Percentiles rank a stretch among this genome's conserved stretches.
These are phyloP conservation scores for Sanghuangporus sanghuang DNA, from an alignment of 1,284 basidiomycete genomes.

Conservation along the genomic window DNA sequence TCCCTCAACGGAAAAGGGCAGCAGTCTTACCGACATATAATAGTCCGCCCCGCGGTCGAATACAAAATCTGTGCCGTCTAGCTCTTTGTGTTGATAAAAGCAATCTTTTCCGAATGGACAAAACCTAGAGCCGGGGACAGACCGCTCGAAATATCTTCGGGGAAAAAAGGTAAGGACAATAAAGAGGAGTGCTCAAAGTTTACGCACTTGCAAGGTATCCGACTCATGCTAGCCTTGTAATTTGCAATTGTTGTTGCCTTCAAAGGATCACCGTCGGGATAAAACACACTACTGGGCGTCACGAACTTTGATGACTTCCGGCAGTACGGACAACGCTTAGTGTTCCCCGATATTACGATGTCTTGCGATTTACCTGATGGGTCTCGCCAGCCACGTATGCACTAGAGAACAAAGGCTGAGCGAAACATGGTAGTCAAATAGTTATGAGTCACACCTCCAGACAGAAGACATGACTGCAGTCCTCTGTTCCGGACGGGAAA, in stretches of 20 bases:
- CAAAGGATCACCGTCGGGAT: constrained; percentile 42
- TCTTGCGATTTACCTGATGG: constrained; percentile 47
- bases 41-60: constrained; percentile 50
- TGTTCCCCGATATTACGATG: constrained; percentile 47
- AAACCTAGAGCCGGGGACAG: constrained; percentile 39
- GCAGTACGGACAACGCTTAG: constrained; percentile 73
- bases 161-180: not conserved
- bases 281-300: constrained; percentile 64
- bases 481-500: constrained; percentile 33
- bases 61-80: constrained; percentile 55
- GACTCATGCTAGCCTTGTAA: constrained; percentile 68
- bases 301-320: constrained; percentile 57
- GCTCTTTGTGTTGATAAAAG: constrained; percentile 64
- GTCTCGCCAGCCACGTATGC: constrained; percentile 69
- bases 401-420: constrained; percentile 34
- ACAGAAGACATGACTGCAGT: constrained; percentile 73
- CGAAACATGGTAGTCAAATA: not conserved
- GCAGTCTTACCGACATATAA: constrained; percentile 40
- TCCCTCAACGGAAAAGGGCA: not conserved
- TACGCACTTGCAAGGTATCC: constrained; percentile 57
- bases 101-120: constrained; percentile 76
- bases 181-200: not conserved
- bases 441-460: constrained; percentile 39
- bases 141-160: constrained; percentile 55
- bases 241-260: constrained; percentile 46